Evolutionary conservation across 768 basidiomycete species (phyloP), one percentile per base, ranked within the genome.

Genomic region (Suillus occidentalis): DNA sequence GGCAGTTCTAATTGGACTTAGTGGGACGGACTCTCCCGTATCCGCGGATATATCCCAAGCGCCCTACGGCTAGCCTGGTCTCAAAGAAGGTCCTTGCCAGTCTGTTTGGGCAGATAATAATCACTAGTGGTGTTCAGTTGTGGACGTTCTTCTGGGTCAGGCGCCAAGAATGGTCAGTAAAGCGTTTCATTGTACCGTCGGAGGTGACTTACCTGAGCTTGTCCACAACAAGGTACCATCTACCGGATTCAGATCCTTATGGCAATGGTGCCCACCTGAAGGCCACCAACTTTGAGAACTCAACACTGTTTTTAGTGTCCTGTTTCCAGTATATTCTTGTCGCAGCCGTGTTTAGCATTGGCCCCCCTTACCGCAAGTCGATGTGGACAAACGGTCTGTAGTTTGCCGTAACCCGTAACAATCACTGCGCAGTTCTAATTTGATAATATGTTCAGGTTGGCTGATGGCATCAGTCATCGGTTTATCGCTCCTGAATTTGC

Each of bases 311-410:
- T 80, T 77, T 98, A 68, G 82, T 98, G 52, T 98, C 97, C 12
- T 97, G 95, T 67, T 99, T 99, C 87, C 97, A 99, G 79, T 99
- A 99, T 76, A 94, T 99, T 72, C 82, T 99, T 58, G 93, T 97
- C 9, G 97, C 97, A 14, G 97, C 90, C 0, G 95, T 99, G 0
- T 99, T 99, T 80, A 97, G 94, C 74, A 97, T 99, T 69, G 97
- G 97, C 0, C 96, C 96, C 4, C 97, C 97, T 5, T 99, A 97
- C 76, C 87, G 97, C 59, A 91, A 93, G 76, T 85, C 95, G 31
- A 92, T 99, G 84, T 95, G 91, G 87, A 93, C 95, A 18, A 99
- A 99, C 72, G 87, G 96, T 96, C 73, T 63, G 87, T 73, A 52
- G 61, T 67, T 62, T 18, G 43, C 16, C 42, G 45, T 59, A 2